These are phyloP conservation scores for Aspergillus sp. DNA, from an alignment of 2,329 filamentous ascomycete genomes.

Conservation along the genomic window DNA sequence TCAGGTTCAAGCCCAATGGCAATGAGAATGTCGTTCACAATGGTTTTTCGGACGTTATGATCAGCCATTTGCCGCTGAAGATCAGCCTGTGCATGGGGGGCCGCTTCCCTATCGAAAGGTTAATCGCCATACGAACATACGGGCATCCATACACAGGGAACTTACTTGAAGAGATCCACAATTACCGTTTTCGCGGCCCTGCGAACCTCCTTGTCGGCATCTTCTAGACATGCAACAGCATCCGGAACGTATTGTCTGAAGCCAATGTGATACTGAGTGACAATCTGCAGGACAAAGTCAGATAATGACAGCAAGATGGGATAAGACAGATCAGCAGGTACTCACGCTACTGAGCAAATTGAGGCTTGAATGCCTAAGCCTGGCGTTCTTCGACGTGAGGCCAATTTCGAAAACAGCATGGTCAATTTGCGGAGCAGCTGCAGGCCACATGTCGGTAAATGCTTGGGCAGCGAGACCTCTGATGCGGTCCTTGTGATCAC, in stretches of 20 bases:
- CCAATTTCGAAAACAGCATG: constrained; percentile 74
- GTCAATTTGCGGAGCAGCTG: constrained; percentile 73
- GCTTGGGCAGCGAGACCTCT: constrained; percentile 72
- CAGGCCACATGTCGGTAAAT: constrained; percentile 73
- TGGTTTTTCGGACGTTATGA: constrained; percentile 82
- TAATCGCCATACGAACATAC: constrained; percentile 3
- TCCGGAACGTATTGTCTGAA: constrained; percentile 67
- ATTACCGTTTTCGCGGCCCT: constrained; percentile 80
- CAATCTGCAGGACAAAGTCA: constrained; percentile 59
- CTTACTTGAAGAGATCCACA: constrained; percentile 80
- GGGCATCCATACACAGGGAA: neutral
- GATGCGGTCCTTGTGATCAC: constrained; percentile 84
- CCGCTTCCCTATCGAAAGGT: constrained; percentile 60
- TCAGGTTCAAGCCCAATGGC: constrained; percentile 60
- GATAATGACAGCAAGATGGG: neutral
- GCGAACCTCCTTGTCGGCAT: constrained; percentile 83
- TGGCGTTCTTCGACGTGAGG: constrained; percentile 75
- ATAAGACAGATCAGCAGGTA: constrained; percentile 9
- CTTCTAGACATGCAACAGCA: constrained; percentile 83
- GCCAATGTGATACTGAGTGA: constrained; percentile 79
- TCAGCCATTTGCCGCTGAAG: constrained; percentile 81
- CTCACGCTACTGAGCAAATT: constrained; percentile 77
- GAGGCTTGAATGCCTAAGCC: constrained; percentile 82
- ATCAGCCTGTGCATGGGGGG: constrained; percentile 81
- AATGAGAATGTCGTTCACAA: constrained; percentile 76